A percentile compares a stretch with the other conserved stretches of the same genome.
phyloP scores from a whole-genome alignment of 2,329 filamentous ascomycete genomes.

The Septoria petroselini region DNA sequence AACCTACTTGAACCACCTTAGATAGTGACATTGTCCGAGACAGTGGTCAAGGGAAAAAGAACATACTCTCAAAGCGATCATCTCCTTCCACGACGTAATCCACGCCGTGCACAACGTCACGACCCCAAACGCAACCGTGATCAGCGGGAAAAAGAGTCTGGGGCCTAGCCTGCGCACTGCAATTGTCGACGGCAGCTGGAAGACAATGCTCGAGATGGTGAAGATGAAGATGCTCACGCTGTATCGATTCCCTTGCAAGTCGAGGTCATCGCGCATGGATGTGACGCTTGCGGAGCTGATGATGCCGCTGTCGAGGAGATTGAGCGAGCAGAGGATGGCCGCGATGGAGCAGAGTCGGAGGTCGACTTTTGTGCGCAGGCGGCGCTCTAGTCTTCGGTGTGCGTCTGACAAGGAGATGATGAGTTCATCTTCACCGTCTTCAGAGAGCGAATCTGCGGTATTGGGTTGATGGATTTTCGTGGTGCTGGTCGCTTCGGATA shows the following conservation, averaged over 20 bases:
- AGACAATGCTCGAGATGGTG: constrained; percentile 64
- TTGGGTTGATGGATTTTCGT: not conserved
- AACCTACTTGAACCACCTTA: too few species aligned
- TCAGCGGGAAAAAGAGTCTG: constrained; percentile 58
- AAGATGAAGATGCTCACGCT: constrained; percentile 72
- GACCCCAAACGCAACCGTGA: constrained; percentile 60
- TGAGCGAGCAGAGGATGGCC: constrained; percentile 66
- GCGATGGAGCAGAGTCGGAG: constrained; percentile 67
- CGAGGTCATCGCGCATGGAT: constrained; percentile 62
- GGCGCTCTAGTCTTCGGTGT: constrained; percentile 37
- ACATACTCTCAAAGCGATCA: constrained; percentile 62
- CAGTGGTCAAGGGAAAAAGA: too few species aligned
- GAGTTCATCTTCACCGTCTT: not conserved
- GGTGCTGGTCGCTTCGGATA: not conserved
- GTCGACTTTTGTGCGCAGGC: constrained; percentile 62
- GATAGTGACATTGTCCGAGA: too few species aligned
- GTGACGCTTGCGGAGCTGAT: constrained; percentile 68
- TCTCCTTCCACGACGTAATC: constrained; percentile 64
- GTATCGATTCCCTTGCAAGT: constrained; percentile 63
- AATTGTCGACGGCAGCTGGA: constrained; percentile 66
- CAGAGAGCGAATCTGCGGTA: not conserved
- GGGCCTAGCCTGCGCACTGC: constrained; percentile 64
- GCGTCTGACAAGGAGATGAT: not conserved
- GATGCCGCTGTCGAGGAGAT: constrained; percentile 67
- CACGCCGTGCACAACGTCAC: constrained; percentile 68